Conservation (phyloP, 2,329 filamentous ascomycete species). For the Colletotrichum sp. region DNA sequence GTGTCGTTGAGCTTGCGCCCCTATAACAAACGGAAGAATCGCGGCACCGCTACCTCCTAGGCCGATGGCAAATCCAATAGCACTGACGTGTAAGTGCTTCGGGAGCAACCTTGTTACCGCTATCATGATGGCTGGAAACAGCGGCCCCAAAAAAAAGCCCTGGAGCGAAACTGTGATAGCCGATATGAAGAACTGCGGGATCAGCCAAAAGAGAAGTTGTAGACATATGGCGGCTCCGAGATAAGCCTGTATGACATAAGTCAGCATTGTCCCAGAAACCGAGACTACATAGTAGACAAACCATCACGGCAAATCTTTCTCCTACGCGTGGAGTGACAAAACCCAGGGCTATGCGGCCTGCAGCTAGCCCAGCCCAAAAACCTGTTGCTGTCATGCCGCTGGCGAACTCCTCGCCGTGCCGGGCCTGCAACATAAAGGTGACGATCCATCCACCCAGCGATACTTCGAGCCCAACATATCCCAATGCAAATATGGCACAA, state of each 20-base stretch:
- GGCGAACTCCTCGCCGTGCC: conserved; percentile 70
- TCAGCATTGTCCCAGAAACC: neutral
- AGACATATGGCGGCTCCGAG: conserved; percentile 67
- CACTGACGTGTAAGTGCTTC: conserved; percentile 73
- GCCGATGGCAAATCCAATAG: conserved; percentile 78
- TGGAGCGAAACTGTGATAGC: conserved; percentile 73
- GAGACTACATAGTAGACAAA: neutral
- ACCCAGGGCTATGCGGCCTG: conserved; percentile 74
- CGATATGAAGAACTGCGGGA: conserved; percentile 77
- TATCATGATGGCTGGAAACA: conserved; percentile 78
- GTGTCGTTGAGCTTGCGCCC: conserved; percentile 64
- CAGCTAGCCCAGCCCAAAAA: conserved; percentile 83
- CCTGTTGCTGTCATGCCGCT: conserved; percentile 78
- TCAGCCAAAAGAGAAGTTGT: conserved; percentile 79
- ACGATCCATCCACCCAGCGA: conserved; percentile 80
- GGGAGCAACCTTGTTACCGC: conserved; percentile 73
- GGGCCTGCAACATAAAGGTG: conserved; percentile 81
- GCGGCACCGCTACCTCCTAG: conserved; percentile 77
- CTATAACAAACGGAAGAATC: conserved; percentile 67
- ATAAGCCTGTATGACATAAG: conserved; percentile 53
- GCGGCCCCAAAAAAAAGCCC: conserved; percentile 79
- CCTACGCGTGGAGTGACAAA: conserved; percentile 73
- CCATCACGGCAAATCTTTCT: neutral
- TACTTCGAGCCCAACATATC: conserved; percentile 81
- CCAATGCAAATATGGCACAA: conserved; percentile 73